phyloP scores from a whole-genome alignment of 2,329 filamentous ascomycete genomes.

The Colletotrichum aenigma region DNA sequence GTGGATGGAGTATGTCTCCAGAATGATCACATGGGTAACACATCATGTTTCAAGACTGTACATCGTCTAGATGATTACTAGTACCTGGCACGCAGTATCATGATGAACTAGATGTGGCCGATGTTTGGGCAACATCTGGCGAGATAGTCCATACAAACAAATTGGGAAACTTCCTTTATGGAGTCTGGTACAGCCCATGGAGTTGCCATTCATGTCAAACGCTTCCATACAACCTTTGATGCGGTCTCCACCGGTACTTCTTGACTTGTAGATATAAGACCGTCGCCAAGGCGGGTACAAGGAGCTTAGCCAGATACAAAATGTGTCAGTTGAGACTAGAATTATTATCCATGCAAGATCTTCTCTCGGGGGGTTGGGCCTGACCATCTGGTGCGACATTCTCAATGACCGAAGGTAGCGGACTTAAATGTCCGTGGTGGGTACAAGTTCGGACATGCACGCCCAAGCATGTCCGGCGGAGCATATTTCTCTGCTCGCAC shows the following conservation, averaged over 20 bases:
- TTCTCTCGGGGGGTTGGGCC: accelerated
- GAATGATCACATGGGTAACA: neutral
- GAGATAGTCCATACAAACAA: neutral
- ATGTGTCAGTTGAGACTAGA: neutral
- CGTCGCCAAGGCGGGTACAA: neutral
- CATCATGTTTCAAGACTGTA: neutral
- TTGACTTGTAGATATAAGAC: neutral
- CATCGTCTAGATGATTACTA: neutral
- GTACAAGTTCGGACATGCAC: neutral
- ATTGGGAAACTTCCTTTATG: neutral
- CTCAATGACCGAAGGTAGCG: neutral
- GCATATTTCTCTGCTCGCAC: neutral
- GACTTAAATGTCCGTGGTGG: neutral
- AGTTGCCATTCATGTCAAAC: accelerated
- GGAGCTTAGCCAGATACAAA: neutral
- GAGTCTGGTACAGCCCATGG: accelerated
- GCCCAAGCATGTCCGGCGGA: neutral
- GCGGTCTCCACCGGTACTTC: neutral
- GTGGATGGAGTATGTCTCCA: neutral
- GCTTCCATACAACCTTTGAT: neutral
- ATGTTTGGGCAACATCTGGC: accelerated
- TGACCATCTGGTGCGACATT: neutral
- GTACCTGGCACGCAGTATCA: neutral
- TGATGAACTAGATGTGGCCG: neutral
- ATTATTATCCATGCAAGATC: neutral